Evolutionary conservation across 768 basidiomycete species (phyloP).

Genomic region (Dioszegia hungarica): DNA sequence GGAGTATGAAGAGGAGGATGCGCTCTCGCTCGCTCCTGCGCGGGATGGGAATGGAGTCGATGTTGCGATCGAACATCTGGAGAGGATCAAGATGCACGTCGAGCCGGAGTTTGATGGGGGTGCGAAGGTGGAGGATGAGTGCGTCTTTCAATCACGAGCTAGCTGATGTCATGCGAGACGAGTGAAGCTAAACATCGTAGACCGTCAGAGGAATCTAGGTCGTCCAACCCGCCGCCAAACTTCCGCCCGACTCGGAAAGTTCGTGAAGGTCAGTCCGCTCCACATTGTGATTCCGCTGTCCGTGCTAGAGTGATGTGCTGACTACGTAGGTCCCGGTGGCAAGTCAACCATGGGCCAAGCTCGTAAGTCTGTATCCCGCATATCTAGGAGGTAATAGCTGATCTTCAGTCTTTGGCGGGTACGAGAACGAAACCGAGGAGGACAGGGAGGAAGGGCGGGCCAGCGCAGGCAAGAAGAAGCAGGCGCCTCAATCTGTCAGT

Average conservation of each 20-base stretch:
- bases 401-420: constrained; percentile 34
- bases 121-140: constrained; percentile 33
- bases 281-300: not conserved
- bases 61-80: constrained; percentile 37
- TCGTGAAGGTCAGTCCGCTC: constrained; percentile 32
- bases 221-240: constrained; percentile 31
- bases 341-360: constrained; percentile 34
- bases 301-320: not conserved
- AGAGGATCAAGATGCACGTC: constrained; percentile 37
- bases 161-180: not conserved
- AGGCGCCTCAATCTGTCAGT: constrained; percentile 15
- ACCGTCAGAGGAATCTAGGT: constrained; percentile 5
- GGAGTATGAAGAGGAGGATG: constrained; percentile 47
- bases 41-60: constrained; percentile 39
- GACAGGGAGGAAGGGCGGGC: constrained; percentile 18
- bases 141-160: constrained; percentile 9
- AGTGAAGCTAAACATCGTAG: not conserved
- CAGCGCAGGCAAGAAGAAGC: constrained; percentile 32
- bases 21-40: constrained; percentile 45
- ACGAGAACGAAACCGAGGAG: constrained; percentile 36
- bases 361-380: constrained; percentile 15
- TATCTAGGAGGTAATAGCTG: not conserved
- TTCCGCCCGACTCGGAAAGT: constrained; percentile 44
- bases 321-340: constrained; percentile 31
- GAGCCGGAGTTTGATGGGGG: constrained; percentile 29